Percentiles rank a stretch among this genome's conserved stretches.
Evolutionary conservation across 2,329 filamentous ascomycete species (phyloP).

Genomic region (Beauveria pseudobassiana): DNA sequence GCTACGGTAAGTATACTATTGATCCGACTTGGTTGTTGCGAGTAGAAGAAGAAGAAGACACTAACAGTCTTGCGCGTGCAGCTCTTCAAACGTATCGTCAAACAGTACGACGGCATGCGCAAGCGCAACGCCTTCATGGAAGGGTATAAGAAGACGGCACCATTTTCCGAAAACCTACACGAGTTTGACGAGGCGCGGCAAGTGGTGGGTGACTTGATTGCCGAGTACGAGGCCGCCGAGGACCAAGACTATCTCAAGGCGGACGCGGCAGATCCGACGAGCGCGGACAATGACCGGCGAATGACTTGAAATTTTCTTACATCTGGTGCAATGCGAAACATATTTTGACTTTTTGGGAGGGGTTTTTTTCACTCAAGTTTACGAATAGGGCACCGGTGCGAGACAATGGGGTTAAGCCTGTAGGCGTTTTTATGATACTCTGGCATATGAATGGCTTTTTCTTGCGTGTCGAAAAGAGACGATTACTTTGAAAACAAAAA

Average conservation of each 20-base stretch:
- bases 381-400: too few relatives aligned
- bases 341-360: too few relatives aligned
- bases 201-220: constrained; percentile 84
- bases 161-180: constrained; percentile 82
- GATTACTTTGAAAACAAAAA: too few relatives aligned
- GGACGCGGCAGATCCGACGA: constrained; percentile 47
- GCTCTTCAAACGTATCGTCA: constrained; percentile 88
- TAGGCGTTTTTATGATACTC: too few relatives aligned
- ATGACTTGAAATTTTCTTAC: constrained; percentile 24
- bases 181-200: constrained; percentile 94
- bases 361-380: not conserved
- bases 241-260: constrained; percentile 82
- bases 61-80: constrained; percentile 20
- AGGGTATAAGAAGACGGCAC: constrained; percentile 89
- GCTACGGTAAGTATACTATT: constrained; percentile 56
- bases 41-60: too few relatives aligned
- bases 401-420: too few relatives aligned
- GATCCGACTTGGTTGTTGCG: too few relatives aligned
- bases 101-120: constrained; percentile 86
- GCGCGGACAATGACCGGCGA: constrained; percentile 46
- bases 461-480: too few relatives aligned
- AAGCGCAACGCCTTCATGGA: constrained; percentile 97
- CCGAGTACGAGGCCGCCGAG: constrained; percentile 94
- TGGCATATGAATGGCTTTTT: too few relatives aligned
- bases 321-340: too few relatives aligned